Percentiles rank a stretch among this genome's conserved stretches.
These are phyloP conservation scores for Chrysosporium keratinophilum DNA, from an alignment of 2,329 filamentous ascomycete genomes.

Conservation along the genomic window DNA sequence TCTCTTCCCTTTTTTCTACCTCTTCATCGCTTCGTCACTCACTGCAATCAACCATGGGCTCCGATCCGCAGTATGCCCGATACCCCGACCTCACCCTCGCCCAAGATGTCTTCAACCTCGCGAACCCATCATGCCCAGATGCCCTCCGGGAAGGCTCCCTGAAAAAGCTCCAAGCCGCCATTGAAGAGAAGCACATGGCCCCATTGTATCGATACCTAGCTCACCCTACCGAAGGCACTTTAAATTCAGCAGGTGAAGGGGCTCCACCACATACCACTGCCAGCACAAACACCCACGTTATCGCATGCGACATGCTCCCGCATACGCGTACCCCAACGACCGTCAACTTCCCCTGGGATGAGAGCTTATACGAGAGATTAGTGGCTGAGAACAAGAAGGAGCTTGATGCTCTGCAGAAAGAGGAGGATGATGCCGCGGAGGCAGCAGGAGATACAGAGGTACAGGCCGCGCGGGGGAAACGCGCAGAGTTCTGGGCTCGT, in stretches of 20 bases:
- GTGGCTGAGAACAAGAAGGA: conserved; percentile 69
- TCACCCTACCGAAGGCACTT: conserved; percentile 60
- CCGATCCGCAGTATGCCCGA: conserved; percentile 56
- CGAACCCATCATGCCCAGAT: conserved; percentile 48
- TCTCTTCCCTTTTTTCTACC: neutral
- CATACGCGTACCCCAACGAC: conserved; percentile 55
- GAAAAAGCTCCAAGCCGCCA: conserved; percentile 53
- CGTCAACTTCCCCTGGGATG: conserved; percentile 78
- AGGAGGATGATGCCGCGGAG: conserved; percentile 88
- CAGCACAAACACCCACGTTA: conserved; percentile 40
- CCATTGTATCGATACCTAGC: conserved; percentile 56
- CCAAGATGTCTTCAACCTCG: conserved; percentile 58
- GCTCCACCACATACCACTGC: conserved; percentile 37
- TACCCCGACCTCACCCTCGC: conserved; percentile 55
- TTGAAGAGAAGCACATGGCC: conserved; percentile 55
- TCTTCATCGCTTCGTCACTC: neutral
- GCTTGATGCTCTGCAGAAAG: conserved; percentile 66
- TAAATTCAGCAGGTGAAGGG: conserved; percentile 65
- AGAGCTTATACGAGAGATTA: conserved; percentile 68
- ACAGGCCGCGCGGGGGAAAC: conserved; percentile 81
- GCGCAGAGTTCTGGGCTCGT: conserved; percentile 90
- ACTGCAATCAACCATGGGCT: conserved; percentile 40
- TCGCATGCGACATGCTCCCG: conserved; percentile 64
- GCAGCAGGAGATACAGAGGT: conserved; percentile 95
- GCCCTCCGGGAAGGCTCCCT: conserved; percentile 47